Base-by-base conservation (phyloP, 345 rosid genomes). In the Anacardium occidentale region DNA sequence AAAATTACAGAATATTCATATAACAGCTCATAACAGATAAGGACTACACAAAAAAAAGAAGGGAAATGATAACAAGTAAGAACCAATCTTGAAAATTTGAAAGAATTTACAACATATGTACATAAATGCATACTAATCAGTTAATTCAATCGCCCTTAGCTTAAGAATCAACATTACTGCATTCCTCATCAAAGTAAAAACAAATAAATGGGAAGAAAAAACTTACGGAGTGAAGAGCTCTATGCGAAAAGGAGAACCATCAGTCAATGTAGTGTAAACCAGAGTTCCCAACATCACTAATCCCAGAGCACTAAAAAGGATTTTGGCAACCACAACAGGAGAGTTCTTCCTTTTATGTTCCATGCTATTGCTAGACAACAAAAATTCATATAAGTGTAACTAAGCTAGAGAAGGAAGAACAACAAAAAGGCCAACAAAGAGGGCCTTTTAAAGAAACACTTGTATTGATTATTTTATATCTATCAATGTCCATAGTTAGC, bases 151-250 rank as follows among this genome's bases (percentile, higher is more conserved):
- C 6, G 44, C 45, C n/a, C 24, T 12, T 9, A 58, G 54, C 14
- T 47, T 25, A 18, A n/a, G 32, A 26, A 45, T 22, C n/a, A 47
- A 5, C 56, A 58, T 25, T 29, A n/a, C 26, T 3, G 17, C 53
- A 44, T 58, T 70, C 29, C 10, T 6, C 45, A 60, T 11, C 4
- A 12, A 10, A 21, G 13, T 12, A 32, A 51, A 25, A 4, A 18
- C 13, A 24, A 37, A 25, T 48, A 15, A 68, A 55, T 57, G 5
- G 11, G 67, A 61, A 37, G 34, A 3, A 60, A 42, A 60, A 70
- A 76, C 91, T 94, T 74, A 94, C 97, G 93, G 98, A 64, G 89
- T 87, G 2, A 85, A 62, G 37, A 94, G 91, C 70, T 94, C 98
- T 81, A 68, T 83, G 69, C 91, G 93, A 72, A 94, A 94, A 74